Evolutionary conservation across 805 yeast species (phyloP).

Genomic region (Metschnikowia chrysomelidarum): DNA sequence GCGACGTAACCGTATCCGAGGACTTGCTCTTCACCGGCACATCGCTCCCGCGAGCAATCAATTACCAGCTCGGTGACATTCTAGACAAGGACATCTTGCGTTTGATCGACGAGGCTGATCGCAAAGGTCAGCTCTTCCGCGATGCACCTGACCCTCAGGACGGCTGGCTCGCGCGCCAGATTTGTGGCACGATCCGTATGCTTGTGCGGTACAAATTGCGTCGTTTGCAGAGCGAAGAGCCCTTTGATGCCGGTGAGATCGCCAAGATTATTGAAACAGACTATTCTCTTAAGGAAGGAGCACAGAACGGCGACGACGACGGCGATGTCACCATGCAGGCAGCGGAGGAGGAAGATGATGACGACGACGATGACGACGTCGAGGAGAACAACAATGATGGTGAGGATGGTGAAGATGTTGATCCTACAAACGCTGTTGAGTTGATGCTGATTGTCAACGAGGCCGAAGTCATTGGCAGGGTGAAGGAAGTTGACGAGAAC

Average conservation of each 20-base stretch:
- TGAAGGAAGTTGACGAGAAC: conserved; percentile 36
- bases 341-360: conserved; percentile 25
- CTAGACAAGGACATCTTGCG: conserved; percentile 57
- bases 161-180: conserved; percentile 76
- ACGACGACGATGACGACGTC: conserved; percentile 24
- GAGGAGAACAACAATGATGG: conserved; percentile 15
- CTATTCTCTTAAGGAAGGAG: conserved; percentile 24
- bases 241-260: conserved; percentile 41
- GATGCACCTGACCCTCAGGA: conserved; percentile 48
- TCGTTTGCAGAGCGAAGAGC: conserved; percentile 52
- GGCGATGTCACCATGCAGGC: conserved; percentile 15
- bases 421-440: conserved; percentile 1
- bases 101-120: conserved; percentile 36
- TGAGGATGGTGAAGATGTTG: conserved; percentile 12
- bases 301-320: conserved; percentile 16
- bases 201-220: conserved; percentile 71
- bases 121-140: conserved; percentile 34
- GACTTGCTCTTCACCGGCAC: conserved; percentile 68
- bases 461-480: conserved; percentile 30
- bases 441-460: conserved; percentile 10
- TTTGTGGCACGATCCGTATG: conserved; percentile 62
- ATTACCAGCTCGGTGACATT: conserved; percentile 79
- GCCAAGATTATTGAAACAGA: conserved; percentile 44
- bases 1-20: conserved; percentile 26
- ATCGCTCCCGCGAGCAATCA: conserved; percentile 62